Base-by-base conservation (phyloP, 441 rosid genomes). In the Erodium moschatum region DNA sequence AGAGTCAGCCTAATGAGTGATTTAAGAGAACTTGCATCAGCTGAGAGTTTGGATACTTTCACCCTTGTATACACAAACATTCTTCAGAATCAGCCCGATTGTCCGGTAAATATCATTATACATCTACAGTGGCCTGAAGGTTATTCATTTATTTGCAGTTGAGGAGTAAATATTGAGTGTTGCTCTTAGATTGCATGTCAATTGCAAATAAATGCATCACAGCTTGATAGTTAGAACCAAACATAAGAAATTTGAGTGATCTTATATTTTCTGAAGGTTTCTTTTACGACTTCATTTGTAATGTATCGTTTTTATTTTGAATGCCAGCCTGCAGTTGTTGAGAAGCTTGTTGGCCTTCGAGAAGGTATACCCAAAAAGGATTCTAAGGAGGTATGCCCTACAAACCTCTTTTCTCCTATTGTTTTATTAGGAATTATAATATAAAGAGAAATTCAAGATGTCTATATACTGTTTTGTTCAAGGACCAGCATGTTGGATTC, bases 311-410 rank as follows among this genome's bases (percentile, higher is more conserved):
- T 11, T 56, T 61, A n/a, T n/a, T 52, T 61, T 12, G 0, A 61
- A 76, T 74, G 69, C 65, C 92, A 95, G 99, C 90, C 89, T 18
- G 99, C 92, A 54, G 98, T 95, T 6, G 98, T 95, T 20, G 99
- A 95, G 86, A 95, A 89, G 86, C 95, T 95, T 80, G 97, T 95
- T 27, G 87, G 82, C 76, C 74, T 91, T 40, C 90, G 98, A 69
- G 98, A 95, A 81, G 99, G 98, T 67, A 95, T 95, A 72, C 99
- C 99, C 4, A 69, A 90, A 42, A 95, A 95, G 75, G 99, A 92
- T 72, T 92, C 99, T 5, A 95, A 92, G 82, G 99, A 95, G 98
- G 99, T 91, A 86, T 40, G 21, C 42, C 66, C 69, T 18, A 13
- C 42, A 29, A 13, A 42, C 15, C 64, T 7, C 10, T 44, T 69